These are phyloP conservation scores for Annona cherimola DNA, from an alignment of 164 flowering plant species.

Conservation along the genomic window DNA sequence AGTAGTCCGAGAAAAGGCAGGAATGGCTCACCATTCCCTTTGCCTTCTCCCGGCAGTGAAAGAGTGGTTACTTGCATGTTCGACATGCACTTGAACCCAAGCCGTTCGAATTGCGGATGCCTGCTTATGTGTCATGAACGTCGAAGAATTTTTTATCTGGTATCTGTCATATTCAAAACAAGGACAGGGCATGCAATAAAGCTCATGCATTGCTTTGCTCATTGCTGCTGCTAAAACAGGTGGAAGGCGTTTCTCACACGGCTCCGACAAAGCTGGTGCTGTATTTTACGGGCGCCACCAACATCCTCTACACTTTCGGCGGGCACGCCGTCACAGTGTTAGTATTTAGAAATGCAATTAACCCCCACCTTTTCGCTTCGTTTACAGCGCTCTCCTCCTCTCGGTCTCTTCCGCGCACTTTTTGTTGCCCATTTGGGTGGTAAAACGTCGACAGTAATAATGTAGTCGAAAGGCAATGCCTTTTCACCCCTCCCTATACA, in stretches of 20 bases:
- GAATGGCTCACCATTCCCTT: not conserved
- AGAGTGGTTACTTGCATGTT: too few relatives aligned
- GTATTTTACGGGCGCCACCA: constrained; percentile 94
- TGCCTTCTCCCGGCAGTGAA: not conserved
- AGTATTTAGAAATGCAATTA: constrained; percentile 4
- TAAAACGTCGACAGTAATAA: not conserved
- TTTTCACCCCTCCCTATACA: not conserved
- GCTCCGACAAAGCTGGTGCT: constrained; percentile 71
- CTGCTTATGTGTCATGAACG: too few relatives aligned
- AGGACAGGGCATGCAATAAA: too few relatives aligned
- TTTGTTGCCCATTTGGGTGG: constrained; percentile 10
- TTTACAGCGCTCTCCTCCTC: constrained; percentile 1
- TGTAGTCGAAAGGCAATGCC: not conserved
- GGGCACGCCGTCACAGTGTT: constrained; percentile 94
- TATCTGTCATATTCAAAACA: too few relatives aligned
- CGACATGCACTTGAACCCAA: too few relatives aligned
- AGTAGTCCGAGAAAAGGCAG: not conserved
- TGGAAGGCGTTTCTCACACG: constrained; percentile 59
- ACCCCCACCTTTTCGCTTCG: constrained; percentile 1
- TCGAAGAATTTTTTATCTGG: too few relatives aligned
- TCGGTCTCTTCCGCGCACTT: not conserved
- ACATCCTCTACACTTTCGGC: constrained; percentile 88
- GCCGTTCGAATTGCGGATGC: too few relatives aligned
- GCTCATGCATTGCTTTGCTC: not conserved
- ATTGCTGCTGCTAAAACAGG: constrained; percentile 25